These are phyloP conservation scores for Aspergillus saccharolyticus DNA, from an alignment of 495 filamentous ascomycete genomes.

Conservation along the genomic window DNA sequence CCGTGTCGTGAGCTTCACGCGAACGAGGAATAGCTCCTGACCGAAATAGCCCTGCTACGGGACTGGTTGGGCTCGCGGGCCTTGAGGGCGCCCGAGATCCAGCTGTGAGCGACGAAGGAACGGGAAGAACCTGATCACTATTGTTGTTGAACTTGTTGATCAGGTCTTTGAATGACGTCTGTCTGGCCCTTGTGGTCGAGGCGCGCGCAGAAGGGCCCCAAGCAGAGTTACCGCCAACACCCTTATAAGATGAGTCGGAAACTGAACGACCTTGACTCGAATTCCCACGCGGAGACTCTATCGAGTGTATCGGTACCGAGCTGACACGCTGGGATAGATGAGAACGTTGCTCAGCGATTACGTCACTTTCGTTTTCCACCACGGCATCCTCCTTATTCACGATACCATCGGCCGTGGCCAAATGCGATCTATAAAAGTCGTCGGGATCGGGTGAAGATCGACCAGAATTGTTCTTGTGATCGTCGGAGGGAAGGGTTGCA, in stretches of 20 bases:
- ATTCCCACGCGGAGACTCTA: slow-evolving; percentile 23
- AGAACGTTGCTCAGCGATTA: slow-evolving; percentile 16
- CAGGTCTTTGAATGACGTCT: slow-evolving; percentile 56
- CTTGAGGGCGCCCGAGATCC: slow-evolving; percentile 28
- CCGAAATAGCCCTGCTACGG: slow-evolving; percentile 21
- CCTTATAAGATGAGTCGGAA: slow-evolving; percentile 33
- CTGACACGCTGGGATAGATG: slow-evolving; percentile 22
- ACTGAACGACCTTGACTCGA: slow-evolving; percentile 29
- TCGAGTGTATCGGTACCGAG: slow-evolving; percentile 25
- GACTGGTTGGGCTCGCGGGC: slow-evolving; percentile 31
- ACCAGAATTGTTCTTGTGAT: slow-evolving; percentile 24
- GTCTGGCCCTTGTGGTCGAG: slow-evolving; percentile 29
- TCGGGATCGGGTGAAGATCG: slow-evolving; percentile 47
- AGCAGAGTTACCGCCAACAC: slow-evolving; percentile 19
- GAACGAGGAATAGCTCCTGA: slow-evolving; percentile 27
- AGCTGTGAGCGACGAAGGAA: slow-evolving; percentile 33
- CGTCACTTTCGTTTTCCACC: slow-evolving; percentile 22
- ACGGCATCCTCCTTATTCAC: slow-evolving; percentile 26
- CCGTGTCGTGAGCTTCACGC: slow-evolving; percentile 23
- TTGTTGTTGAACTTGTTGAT: slow-evolving; percentile 58
- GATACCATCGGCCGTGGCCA: slow-evolving; percentile 19
- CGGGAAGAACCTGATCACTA: slow-evolving; percentile 48
- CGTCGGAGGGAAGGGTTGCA: slow-evolving; percentile 20
- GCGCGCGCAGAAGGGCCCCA: slow-evolving; percentile 16
- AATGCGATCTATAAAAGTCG: slow-evolving; percentile 47